Percentiles rank a stretch among this genome's conserved stretches.
These are phyloP conservation scores for Saturnispora kantuleensis DNA, from an alignment of 805 yeast species.

Conservation along the genomic window DNA sequence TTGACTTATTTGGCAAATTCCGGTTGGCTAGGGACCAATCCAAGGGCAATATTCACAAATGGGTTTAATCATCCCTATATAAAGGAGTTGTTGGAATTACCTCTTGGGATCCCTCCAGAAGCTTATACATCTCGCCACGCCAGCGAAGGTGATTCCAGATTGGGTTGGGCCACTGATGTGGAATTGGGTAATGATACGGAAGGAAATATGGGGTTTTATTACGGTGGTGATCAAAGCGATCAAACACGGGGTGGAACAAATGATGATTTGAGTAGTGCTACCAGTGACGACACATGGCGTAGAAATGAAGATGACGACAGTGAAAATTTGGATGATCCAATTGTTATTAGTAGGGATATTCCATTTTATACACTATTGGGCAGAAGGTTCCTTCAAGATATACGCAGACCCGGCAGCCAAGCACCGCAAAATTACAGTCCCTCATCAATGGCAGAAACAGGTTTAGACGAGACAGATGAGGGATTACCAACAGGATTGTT, in stretches of 20 bases:
- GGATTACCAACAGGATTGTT: background rate
- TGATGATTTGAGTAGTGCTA: background rate
- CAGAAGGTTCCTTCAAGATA: background rate
- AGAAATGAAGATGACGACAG: background rate
- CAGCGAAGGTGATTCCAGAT: background rate
- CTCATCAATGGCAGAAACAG: background rate
- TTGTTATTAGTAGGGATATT: background rate
- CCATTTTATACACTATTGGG: background rate
- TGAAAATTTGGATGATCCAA: background rate
- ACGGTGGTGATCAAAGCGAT: conserved; percentile 7
- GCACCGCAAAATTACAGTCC: background rate
- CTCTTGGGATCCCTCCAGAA: background rate
- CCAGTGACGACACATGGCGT: background rate
- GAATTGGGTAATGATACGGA: conserved; percentile 1
- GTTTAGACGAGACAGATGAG: background rate
- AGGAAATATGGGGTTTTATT: conserved; percentile 5
- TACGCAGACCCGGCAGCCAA: background rate
- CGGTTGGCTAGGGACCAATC: conserved; percentile 7
- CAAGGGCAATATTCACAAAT: conserved; percentile 5
- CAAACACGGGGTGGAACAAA: background rate
- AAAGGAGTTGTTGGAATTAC: conserved; percentile 1
- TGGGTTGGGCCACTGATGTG: conserved; percentile 2
- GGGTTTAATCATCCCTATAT: conserved; percentile 1
- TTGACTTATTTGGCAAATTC: conserved; percentile 5
- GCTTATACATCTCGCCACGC: conserved; percentile 1